Evolutionary conservation across 495 filamentous ascomycete species (phyloP).

Genomic region (Lichina pygmaea): DNA sequence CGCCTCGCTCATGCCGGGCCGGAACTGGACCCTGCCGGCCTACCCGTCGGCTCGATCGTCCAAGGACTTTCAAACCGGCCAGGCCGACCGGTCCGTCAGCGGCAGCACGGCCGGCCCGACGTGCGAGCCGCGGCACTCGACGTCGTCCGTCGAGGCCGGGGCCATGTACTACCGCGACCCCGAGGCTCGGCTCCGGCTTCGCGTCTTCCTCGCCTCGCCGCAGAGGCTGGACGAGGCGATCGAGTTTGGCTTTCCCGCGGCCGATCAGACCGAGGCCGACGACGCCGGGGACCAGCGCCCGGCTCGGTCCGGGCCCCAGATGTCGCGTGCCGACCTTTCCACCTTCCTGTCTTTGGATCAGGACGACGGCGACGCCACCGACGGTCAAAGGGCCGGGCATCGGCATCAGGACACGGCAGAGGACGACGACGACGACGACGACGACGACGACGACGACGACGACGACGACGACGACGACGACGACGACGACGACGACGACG

Average conservation of each 20-base stretch:
- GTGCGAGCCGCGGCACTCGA: neutral
- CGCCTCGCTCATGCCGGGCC: neutral
- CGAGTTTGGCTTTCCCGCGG: conserved; percentile 73
- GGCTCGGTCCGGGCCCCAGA: conserved; percentile 1
- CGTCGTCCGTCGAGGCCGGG: conserved; percentile 27
- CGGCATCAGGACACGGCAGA: conserved; percentile 5
- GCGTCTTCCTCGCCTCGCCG: conserved; percentile 69
- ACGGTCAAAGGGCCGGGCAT: conserved; percentile 5
- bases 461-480: conserved; percentile 18
- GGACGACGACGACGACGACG: conserved; percentile 5
- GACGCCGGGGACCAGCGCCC: conserved; percentile 5
- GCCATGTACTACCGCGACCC: conserved; percentile 77
- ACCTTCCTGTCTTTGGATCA: neutral
- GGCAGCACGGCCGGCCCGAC: neutral
- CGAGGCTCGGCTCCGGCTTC: conserved; percentile 62
- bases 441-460: conserved; percentile 13
- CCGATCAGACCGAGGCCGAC: conserved; percentile 9
- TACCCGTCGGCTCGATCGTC: neutral
- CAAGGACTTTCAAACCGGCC: neutral
- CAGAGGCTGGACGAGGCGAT: conserved; percentile 91
- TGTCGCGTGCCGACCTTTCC: neutral
- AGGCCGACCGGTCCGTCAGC: neutral
- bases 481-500: conserved; percentile 21
- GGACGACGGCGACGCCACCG: conserved; percentile 6
- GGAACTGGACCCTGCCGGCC: neutral